Base-by-base conservation (phyloP, 352 stramenopile genomes). In the Pythium scleroteichum region DNA sequence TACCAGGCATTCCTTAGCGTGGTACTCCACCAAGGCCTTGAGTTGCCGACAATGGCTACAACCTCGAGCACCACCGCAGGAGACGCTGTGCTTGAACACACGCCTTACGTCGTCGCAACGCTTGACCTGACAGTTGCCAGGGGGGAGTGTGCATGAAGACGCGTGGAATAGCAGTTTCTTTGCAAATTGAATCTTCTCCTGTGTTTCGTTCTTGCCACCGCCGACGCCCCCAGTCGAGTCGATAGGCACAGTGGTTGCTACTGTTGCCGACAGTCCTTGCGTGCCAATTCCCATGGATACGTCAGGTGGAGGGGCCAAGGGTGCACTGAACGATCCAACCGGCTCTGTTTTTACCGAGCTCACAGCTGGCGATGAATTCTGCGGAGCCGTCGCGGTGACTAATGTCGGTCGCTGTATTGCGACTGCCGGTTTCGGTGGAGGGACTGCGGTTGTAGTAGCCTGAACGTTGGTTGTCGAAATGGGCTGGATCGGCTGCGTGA, bases 161-260 rank as follows among this genome's bases (percentile, higher is more conserved):
- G 86, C 81, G 48, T 95, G 86, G 44, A 85, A 85, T 12, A 95
- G 38, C 16, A 95, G 75, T 29, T 88, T 77, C 38, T 92, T 93
- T 2, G 86, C 86, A 52, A 94, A 95, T 48, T 90, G 71, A 39
- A 95, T 94, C 53, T 92, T 95, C 56, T 91, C 86, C 50, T 87
- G 59, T 8, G 82, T 74, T 55, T 94, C 82, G 22, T 48, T 59
- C 42, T 59, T 64, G 0, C 40, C 20, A 17, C 54, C 49, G 9
- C 44, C 22, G 0, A 35, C 29, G n/a, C n/a, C n/a, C n/a, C 53
- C 61, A 10, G 59, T 49, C 3, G 69, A 52, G 8, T 53, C 46
- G 24, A 41, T 24, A 27, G 17, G 40, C 10, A 26, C 39, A 2
- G 51, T 14, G 35, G 58, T 24, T 24, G 52, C 33, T 29, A 42